Base-by-base conservation (phyloP, 768 basidiomycete genomes). In the Hericium erinaceus region DNA sequence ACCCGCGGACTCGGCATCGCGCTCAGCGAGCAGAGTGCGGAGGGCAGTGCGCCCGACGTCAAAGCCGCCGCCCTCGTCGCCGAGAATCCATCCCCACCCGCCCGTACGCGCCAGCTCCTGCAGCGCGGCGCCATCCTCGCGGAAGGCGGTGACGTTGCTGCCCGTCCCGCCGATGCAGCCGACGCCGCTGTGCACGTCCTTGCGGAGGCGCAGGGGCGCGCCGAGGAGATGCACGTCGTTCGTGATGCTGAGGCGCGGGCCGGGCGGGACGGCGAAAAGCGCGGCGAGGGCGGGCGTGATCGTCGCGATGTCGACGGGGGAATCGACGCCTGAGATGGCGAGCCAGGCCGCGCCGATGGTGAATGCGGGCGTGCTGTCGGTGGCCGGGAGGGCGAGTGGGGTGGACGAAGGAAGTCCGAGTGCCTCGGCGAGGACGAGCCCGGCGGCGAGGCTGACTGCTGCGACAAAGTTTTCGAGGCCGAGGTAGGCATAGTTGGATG, bases 221-320 rank as follows among this genome's bases (percentile, higher is more conserved):
- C 89, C 89, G 48, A 95, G 82, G 48, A 95, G 85, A 64, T 87
- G 81, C 0, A 89, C 87, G 67, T 95, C 92, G 69, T 95, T 94
- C 44, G 84, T 77, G 52, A 95, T 77, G 44, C 76, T 72, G 22
- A 93, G 73, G 3, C 74, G 67, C 7, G 78, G 44, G 24, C 28
- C 75, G 0, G 70, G 61, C 4, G 85, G 81, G 53, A 92, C 75
- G 28, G 71, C 75, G 4, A 90, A 74, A 16, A 91, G 77, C 2
- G 65, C 64, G 2, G 86, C 78, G 46, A 91, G 71, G 11, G 76
- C 70, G 3, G 73, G 70, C 0, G 80, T 78, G 52, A 92, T 74
- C 10, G 75, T 75, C 13, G 75, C 77, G 56, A 83, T 76, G 15
- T 84, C 84, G 13, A 78, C 74, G 2, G 83, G 78, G 10, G 86